phyloP scores from a whole-genome alignment of 352 stramenopile species.

The Phytophthora litchii region DNA sequence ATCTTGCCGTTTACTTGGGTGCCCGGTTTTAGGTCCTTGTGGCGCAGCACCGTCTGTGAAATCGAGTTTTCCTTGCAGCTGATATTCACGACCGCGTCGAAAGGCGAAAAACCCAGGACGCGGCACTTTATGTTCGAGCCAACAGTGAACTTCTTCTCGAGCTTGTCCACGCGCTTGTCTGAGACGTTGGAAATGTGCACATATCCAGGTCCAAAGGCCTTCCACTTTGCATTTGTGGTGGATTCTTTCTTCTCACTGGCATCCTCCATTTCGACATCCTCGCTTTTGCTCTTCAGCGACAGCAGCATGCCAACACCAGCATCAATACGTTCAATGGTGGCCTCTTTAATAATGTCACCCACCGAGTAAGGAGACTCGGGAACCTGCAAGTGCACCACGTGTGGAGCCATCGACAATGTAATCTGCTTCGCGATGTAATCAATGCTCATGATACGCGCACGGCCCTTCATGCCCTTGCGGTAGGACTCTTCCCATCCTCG shows the following conservation, averaged over 20 bases:
- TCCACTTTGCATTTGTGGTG: conserved; percentile 68
- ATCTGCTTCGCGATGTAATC: conserved; percentile 77
- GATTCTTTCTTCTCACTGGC: conserved; percentile 30
- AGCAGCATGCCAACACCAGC: conserved; percentile 86
- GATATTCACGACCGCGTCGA: conserved; percentile 85
- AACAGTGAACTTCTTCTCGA: conserved; percentile 87
- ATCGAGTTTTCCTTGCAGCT: conserved; percentile 84
- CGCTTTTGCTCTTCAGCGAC: conserved; percentile 60
- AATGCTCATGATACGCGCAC: conserved; percentile 86
- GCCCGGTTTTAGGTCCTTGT: conserved; percentile 78
- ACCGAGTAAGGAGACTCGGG: conserved; percentile 58
- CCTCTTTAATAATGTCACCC: conserved; percentile 77
- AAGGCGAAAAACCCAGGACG: conserved; percentile 85
- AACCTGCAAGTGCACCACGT: conserved; percentile 83
- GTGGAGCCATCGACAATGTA: conserved; percentile 85
- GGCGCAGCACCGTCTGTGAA: conserved; percentile 75
- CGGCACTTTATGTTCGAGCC: conserved; percentile 68
- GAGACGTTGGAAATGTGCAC: conserved; percentile 90
- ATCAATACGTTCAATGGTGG: conserved; percentile 84
- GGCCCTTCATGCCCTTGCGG: conserved; percentile 84
- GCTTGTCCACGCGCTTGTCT: conserved; percentile 85
- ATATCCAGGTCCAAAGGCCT: conserved; percentile 81
- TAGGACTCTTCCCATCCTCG: conserved; percentile 78
- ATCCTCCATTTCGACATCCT: conserved; percentile 63
- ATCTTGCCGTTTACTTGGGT: conserved; percentile 84